Evolutionary conservation across 1,284 basidiomycete species (phyloP).

Genomic region (Ganoderma lucidum): DNA sequence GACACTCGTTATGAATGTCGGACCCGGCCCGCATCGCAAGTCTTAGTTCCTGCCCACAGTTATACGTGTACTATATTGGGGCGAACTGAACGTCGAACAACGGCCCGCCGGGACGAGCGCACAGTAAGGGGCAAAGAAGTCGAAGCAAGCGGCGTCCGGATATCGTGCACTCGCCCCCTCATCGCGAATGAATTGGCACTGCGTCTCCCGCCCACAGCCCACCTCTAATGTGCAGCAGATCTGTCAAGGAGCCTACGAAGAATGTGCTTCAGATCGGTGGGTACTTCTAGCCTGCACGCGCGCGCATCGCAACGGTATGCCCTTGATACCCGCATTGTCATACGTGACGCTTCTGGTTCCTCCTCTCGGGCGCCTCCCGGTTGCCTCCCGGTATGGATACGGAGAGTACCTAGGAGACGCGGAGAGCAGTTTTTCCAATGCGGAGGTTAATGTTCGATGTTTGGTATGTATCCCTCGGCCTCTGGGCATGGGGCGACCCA

Average conservation of each 20-base stretch:
- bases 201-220: background rate
- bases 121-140: background rate
- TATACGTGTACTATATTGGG: background rate
- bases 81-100: background rate
- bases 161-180: background rate
- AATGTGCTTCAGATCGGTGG: constrained; percentile 4
- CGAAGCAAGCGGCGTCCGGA: background rate
- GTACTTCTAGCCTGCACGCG: background rate
- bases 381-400: background rate
- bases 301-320: background rate
- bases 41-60: background rate
- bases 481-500: constrained; percentile 4
- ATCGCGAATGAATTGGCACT: background rate
- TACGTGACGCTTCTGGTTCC: background rate
- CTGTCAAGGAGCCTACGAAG: background rate
- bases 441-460: background rate
- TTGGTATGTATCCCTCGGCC: background rate
- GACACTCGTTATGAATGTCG: background rate
- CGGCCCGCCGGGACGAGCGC: background rate
- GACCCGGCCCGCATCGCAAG: background rate
- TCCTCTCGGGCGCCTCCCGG: background rate
- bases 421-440: no score
- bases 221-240: background rate
- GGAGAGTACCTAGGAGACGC: background rate
- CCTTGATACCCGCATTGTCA: background rate